Conservation (phyloP, 495 filamentous ascomycete genomes). For the Clavariopsis aquatica region DNA sequence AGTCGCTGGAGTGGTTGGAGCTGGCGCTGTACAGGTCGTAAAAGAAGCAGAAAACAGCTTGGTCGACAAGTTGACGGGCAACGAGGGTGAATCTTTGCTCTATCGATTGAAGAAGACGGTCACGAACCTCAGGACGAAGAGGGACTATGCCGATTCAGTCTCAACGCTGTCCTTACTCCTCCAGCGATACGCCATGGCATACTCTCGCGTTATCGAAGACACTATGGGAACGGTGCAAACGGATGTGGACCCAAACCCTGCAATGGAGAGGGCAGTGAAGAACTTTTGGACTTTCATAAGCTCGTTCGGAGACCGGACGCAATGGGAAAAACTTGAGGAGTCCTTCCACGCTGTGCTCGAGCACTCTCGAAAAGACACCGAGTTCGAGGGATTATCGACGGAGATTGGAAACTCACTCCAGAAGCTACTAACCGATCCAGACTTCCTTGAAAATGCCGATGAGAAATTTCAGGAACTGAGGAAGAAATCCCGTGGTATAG, state of each 20-base stretch:
- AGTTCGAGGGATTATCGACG: slow-evolving; percentile 76
- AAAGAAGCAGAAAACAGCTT: slow-evolving; percentile 65
- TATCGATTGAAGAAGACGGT: slow-evolving; percentile 75
- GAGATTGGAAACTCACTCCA: slow-evolving; percentile 72
- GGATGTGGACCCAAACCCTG: slow-evolving; percentile 70
- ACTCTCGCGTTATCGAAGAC: slow-evolving; percentile 69
- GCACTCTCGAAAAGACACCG: slow-evolving; percentile 73
- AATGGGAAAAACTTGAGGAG: slow-evolving; percentile 74
- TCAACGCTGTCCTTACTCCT: slow-evolving; percentile 74
- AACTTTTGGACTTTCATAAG: slow-evolving; percentile 77
- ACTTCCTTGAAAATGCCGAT: slow-evolving; percentile 72
- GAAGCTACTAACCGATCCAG: slow-evolving; percentile 81
- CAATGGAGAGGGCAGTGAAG: slow-evolving; percentile 70
- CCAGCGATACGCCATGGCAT: slow-evolving; percentile 73
- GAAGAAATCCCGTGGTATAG: slow-evolving; percentile 63
- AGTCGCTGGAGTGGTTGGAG: slow-evolving; percentile 62
- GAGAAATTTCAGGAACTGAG: slow-evolving; percentile 72
- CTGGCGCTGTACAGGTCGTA: slow-evolving; percentile 66
- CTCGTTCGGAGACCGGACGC: slow-evolving; percentile 70
- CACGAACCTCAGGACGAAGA: slow-evolving; percentile 69
- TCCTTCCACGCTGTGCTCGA: slow-evolving; percentile 67
- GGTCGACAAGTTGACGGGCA: slow-evolving; percentile 65
- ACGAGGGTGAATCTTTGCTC: slow-evolving; percentile 71
- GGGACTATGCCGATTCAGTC: slow-evolving; percentile 83
- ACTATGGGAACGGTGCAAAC: slow-evolving; percentile 63